Evolutionary conservation across 495 filamentous ascomycete species (phyloP).

Genomic region (Daldinia vernicosa): DNA sequence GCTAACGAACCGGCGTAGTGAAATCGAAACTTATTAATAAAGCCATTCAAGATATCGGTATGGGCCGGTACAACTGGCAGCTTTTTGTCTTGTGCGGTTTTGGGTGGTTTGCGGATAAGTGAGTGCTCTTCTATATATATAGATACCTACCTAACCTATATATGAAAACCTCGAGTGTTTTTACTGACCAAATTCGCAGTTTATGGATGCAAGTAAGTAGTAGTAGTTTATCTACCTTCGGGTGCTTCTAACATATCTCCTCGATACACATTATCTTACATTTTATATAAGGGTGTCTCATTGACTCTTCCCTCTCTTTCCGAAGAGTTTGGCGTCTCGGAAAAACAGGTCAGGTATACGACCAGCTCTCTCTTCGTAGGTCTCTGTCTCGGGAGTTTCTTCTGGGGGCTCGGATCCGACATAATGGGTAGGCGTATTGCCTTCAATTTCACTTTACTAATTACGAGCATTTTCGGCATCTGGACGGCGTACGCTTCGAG

Average conservation of each 20-base stretch:
- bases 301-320: conserved; percentile 76
- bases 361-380: conserved; percentile 64
- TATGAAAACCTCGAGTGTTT: not conserved
- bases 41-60: conserved; percentile 85
- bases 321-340: conserved; percentile 68
- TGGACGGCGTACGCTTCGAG: conserved; percentile 72
- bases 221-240: not conserved
- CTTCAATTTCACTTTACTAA: conserved; percentile 78
- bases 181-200: conserved; percentile 42
- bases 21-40: conserved; percentile 73
- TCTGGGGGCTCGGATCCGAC: conserved; percentile 84
- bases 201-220: conserved; percentile 62
- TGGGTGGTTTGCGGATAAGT: conserved; percentile 73
- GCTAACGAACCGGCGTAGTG: conserved; percentile 50
- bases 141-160: not conserved
- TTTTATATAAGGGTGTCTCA: conserved; percentile 69
- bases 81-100: conserved; percentile 84
- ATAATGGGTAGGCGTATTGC: conserved; percentile 74
- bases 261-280: conserved; percentile 34
- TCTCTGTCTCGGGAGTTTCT: conserved; percentile 74
- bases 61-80: conserved; percentile 88
- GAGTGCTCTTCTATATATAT: conserved; percentile 25
- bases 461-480: conserved; percentile 77
- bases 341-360: conserved; percentile 63
- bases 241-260: conserved; percentile 3